Evolutionary conservation across 2,329 filamentous ascomycete species (phyloP), one percentile per base, ranked within the genome.

Genomic region (Xylaria sp.): DNA sequence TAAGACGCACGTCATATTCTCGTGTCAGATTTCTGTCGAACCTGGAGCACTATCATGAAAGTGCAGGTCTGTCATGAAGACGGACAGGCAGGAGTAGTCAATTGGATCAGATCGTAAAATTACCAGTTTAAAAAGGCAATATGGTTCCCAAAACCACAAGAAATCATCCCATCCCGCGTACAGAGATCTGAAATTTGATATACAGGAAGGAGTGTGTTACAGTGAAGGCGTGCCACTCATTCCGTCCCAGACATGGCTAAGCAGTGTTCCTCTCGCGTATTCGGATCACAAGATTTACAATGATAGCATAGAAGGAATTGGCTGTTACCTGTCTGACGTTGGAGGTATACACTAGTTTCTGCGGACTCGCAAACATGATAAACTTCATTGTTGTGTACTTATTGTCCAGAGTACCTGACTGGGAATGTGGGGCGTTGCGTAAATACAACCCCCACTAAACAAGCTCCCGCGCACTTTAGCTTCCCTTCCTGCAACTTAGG

Each of bases 381-480:
- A 37, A 37, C 7, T 37, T 37, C 1, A 8, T 9, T 8, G 34
- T 37, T 10, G 7, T 37, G 18, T n/a, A 20, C 20, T 23, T 28
- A n/a, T 28, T 3, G 5, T 28, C 12, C 1, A 12, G 25, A 25
- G 9, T 25, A 51, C 10, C 20, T 13, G 28, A n/a, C 15, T n/a
- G 7, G 9, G 28, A 41, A 25, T 44, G 34, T 63, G 50, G 60
- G 37, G 50, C 25, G 23, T 18, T 54, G 60, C 51, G 37, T 55
- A 46, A 1, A 31, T 6, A 50, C 57, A 9, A 25, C 23, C 56
- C 56, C 59, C 58, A 37, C 52, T 15, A 48, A 15, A 5, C 50
- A 31, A 54, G 50, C 50, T 54, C 50, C 25, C 50, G 18, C 51
- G 2, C 15, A 34, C 23, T 52, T 28, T n/a, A 68, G 61, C 66